Conservation (phyloP, 2,329 filamentous ascomycete genomes). For the Colletotrichum liaoningense region DNA sequence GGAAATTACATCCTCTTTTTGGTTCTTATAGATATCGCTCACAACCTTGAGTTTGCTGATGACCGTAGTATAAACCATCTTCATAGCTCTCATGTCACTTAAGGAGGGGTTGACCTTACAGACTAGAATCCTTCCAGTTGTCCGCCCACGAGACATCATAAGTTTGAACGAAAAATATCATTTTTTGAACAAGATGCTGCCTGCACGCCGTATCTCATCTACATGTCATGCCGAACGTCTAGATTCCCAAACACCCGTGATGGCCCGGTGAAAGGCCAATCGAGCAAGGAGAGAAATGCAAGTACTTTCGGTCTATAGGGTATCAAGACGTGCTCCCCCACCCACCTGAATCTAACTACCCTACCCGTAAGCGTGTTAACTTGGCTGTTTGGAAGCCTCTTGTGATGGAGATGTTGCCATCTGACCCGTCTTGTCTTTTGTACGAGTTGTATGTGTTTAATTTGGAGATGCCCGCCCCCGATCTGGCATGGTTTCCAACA, state of each 20-base stretch:
- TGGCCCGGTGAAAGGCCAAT: not conserved
- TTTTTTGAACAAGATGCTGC: not conserved
- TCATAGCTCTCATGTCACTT: no score
- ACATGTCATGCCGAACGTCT: slow-evolving; percentile 30
- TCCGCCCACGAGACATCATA: not conserved
- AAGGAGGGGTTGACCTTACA: no score
- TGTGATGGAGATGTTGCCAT: not conserved
- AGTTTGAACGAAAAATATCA: not conserved
- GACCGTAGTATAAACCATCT: no score
- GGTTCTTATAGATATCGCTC: no score
- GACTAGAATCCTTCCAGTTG: no score
- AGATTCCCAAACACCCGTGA: slow-evolving; percentile 4
- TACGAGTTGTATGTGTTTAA: not conserved
- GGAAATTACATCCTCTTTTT: no score
- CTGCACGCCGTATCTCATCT: slow-evolving; percentile 26
- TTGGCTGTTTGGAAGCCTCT: not conserved
- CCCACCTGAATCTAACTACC: slow-evolving; percentile 34
- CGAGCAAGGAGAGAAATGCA: slow-evolving; percentile 17
- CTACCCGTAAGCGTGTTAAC: slow-evolving; percentile 14
- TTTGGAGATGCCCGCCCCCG: not conserved
- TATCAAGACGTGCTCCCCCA: slow-evolving; percentile 33
- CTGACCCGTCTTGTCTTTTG: not conserved
- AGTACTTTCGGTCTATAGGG: slow-evolving; percentile 35
- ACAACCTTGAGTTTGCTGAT: no score
- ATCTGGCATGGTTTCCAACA: not conserved